Evolutionary conservation across 345 rosid species (phyloP).

Genomic region (Dovyalis caffra): DNA sequence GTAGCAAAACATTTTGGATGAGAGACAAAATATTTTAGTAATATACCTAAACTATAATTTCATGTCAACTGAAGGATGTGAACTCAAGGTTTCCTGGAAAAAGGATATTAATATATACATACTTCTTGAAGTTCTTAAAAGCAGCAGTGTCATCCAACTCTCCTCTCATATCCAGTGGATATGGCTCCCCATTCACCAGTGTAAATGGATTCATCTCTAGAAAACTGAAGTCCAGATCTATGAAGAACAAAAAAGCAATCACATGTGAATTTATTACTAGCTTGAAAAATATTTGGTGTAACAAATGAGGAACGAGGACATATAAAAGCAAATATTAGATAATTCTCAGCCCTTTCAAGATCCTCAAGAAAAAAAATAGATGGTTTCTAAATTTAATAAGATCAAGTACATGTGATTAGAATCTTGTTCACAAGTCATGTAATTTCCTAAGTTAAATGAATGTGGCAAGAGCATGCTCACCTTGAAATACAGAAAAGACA

Average conservation of each 20-base stretch:
- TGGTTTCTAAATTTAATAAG: background rate
- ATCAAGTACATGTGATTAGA: background rate
- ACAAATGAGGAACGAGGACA: background rate
- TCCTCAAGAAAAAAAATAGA: background rate
- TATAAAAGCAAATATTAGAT: background rate
- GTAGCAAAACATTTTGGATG: constrained; percentile 1
- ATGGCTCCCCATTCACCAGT: constrained; percentile 80
- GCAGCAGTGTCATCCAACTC: constrained; percentile 96
- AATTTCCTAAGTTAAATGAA: background rate
- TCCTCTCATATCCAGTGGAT: constrained; percentile 97
- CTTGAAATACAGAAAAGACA: constrained; percentile 80
- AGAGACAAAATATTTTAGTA: background rate
- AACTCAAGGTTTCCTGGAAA: background rate
- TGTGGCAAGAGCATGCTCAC: constrained; percentile 29
- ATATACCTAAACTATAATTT: background rate
- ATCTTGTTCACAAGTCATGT: constrained; percentile 1
- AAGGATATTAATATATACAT: constrained; percentile 14
- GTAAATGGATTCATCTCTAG: constrained; percentile 97
- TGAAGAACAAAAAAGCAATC: background rate
- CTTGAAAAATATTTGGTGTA: background rate
- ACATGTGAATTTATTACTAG: background rate
- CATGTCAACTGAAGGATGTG: background rate
- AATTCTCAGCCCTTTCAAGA: background rate
- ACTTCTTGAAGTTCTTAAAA: constrained; percentile 94
- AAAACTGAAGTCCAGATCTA: constrained; percentile 93